Evolutionary conservation across 106 monocot genomes (phyloP).

Genomic region (Apostasia ramifera): DNA sequence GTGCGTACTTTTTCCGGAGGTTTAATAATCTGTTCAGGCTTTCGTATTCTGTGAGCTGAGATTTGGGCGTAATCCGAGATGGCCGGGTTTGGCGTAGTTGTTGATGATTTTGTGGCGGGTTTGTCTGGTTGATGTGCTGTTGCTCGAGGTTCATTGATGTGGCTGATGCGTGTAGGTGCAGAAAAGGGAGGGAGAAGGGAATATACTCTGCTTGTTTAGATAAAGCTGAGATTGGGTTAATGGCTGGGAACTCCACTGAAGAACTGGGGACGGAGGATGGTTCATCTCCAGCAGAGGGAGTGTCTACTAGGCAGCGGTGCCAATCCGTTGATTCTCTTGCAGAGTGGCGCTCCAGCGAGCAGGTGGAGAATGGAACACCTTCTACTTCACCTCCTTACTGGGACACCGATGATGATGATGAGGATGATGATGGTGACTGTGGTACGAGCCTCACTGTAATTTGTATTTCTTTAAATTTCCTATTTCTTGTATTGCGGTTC

Average conservation of each 20-base stretch:
- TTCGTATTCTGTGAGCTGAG: too few relatives aligned
- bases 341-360: conserved; percentile 20
- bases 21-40: too few relatives aligned
- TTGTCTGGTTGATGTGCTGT: not conserved
- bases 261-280: not conserved
- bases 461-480: too few relatives aligned
- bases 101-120: not conserved
- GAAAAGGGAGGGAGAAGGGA: not conserved
- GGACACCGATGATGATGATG: conserved; percentile 20
- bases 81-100: not conserved
- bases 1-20: too few relatives aligned
- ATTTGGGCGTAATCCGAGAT: too few relatives aligned
- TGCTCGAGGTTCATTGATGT: conserved; percentile 1
- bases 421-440: not conserved
- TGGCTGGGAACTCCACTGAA: conserved; percentile 5
- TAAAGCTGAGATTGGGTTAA: conserved; percentile 1
- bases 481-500: too few relatives aligned
- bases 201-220: not conserved
- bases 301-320: conserved; percentile 10
- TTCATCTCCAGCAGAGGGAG: conserved; percentile 4
- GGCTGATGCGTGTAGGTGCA: not conserved
- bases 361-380: conserved; percentile 24
- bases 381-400: conserved; percentile 24
- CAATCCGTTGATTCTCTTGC: conserved; percentile 21
- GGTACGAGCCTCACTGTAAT: not conserved